Evolutionary conservation across 352 stramenopile species (phyloP), one percentile per base, ranked within the genome.

Genomic region (Peronospora belbahrii): DNA sequence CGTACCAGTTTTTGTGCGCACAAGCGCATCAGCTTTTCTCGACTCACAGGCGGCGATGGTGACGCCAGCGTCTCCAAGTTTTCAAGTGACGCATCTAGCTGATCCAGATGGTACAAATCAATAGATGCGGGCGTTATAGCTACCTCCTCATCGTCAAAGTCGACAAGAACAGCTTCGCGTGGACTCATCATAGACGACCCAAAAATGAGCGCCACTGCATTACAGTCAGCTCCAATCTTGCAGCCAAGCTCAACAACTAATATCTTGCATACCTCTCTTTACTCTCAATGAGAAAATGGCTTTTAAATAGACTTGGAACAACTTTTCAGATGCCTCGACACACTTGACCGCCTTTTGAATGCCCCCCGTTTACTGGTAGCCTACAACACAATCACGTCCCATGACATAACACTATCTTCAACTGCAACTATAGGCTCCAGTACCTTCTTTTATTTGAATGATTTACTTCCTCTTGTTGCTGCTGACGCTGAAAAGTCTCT

Each of bases 1-100:
- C 73, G 73, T 20, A 88, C 63, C 42, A 83, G 59, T 42, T 88
- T 88, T 48, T 88, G 73, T 3, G 62, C 50, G n/a, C 73, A 85
- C 18, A 88, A 48, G 0, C 47, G 59, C 19, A 56, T 34, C 19
- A 75, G 14, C 41, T 70, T 73, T 27, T 70, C 56, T 41, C 48
- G 69, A 4, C 51, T 13, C 42, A 59, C 53, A 3, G 30, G 25
- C 14, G 40, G 44, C 4, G 49, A 51, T 27, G 39, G 17, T 5
- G 22, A 25, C 5, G 17, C 39, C 13, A 35, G 5, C 15, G 17
- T 41, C 24, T 47, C 14, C 1, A 27, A 52, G 31, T 56, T 38
- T 4, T 62, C 44, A 11, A 60, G 13, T 15, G 46, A 59, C 15
- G 18, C 34, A 23, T 59, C 42, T 40, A 51, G 42, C 20, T 45